A percentile compares a stretch with the other conserved stretches of the same genome.
Evolutionary conservation across 495 filamentous ascomycete genomes (phyloP).

Genomic region (Cercophora sp.): DNA sequence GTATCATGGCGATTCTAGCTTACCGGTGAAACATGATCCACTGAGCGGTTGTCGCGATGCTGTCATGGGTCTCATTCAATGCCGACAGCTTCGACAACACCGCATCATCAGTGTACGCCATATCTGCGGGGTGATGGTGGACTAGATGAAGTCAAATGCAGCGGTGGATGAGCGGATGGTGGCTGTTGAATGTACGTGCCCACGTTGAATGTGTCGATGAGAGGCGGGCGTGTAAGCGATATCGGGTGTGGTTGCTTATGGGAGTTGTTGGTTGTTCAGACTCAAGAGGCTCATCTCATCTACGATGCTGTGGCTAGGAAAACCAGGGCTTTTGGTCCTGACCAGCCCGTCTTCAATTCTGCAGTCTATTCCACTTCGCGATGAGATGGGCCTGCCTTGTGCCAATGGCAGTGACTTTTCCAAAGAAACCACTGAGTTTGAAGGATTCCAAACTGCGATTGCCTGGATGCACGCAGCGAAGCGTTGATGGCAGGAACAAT

Average conservation of each 20-base stretch:
- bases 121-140: constrained; percentile 30
- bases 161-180: too few relatives aligned
- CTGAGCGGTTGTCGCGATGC: constrained; percentile 90
- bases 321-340: constrained; percentile 3
- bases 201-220: not conserved
- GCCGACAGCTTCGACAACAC: constrained; percentile 90
- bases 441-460: not conserved
- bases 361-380: constrained; percentile 15
- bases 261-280: constrained; percentile 2
- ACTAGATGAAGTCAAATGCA: too few relatives aligned
- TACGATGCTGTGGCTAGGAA: constrained; percentile 11
- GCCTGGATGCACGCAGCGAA: constrained; percentile 10
- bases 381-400: too few relatives aligned
- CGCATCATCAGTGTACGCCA: constrained; percentile 93
- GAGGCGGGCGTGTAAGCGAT: not conserved
- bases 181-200: too few relatives aligned
- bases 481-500: constrained; percentile 11
- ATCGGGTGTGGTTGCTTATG: not conserved
- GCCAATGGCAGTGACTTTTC: constrained; percentile 6
- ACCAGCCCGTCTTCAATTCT: constrained; percentile 15
- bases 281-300: constrained; percentile 14
- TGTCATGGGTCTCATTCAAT: constrained; percentile 93
- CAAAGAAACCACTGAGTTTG: not conserved
- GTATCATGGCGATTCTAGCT: constrained; percentile 12
- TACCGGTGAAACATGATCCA: constrained; percentile 99